phyloP scores from a whole-genome alignment of 139 green algal species.

The Eudorina sp. region DNA sequence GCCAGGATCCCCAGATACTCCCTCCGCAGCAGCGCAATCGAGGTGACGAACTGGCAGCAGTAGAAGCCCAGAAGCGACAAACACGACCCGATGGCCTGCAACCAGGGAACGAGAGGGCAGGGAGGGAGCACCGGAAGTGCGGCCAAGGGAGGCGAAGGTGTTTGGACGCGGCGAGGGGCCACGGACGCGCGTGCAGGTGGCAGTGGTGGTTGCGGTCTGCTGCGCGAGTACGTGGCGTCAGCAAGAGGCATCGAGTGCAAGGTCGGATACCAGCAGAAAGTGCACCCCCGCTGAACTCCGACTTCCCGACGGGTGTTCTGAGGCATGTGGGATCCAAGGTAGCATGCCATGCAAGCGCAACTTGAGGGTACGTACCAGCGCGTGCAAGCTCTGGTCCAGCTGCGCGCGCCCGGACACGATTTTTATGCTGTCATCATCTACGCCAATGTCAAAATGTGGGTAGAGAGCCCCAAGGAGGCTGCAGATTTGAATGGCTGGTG shows the following conservation, averaged over 20 bases:
- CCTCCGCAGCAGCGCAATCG: neutral
- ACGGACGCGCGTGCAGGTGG: no score
- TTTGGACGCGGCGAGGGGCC: no score
- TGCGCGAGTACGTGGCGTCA: no score
- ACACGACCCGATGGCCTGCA: neutral
- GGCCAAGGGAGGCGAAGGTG: no score
- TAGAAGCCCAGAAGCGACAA: constrained; percentile 12
- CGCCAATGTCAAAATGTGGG: constrained; percentile 1
- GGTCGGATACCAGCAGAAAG: no score
- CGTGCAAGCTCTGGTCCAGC: neutral
- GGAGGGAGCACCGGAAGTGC: neutral
- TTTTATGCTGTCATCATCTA: neutral
- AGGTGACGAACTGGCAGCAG: constrained; percentile 7
- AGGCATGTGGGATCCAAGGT: no score
- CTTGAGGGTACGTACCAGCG: neutral
- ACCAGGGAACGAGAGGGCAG: neutral
- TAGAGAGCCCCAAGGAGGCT: neutral
- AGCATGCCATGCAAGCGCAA: no score
- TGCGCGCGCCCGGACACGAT: neutral
- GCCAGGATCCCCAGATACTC: constrained; percentile 3
- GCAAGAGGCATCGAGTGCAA: no score
- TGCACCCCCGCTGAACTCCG: no score
- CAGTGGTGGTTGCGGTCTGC: no score
- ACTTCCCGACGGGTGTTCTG: no score
- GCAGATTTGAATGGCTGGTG: constrained; percentile 13